These are phyloP conservation scores for Lecanicillium sp. DNA, from an alignment of 2,329 filamentous ascomycete genomes.

Conservation along the genomic window DNA sequence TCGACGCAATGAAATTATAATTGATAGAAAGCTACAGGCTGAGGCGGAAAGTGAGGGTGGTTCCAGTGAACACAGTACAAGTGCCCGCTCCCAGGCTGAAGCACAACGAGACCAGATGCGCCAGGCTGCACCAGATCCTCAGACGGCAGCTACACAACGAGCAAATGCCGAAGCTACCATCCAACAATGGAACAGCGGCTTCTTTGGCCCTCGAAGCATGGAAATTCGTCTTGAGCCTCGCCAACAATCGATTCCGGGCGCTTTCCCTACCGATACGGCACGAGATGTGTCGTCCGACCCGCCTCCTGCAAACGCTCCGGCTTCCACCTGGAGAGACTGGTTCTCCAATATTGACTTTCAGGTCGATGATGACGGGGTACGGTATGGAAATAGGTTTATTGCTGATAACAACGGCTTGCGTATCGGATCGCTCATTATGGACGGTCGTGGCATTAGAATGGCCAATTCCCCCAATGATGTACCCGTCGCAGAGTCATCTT, in stretches of 20 bases:
- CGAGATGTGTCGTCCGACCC: constrained; percentile 3
- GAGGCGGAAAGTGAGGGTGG: constrained; percentile 25
- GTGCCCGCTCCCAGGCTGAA: constrained; percentile 21
- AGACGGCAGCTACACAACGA: constrained; percentile 14
- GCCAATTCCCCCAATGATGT: neutral
- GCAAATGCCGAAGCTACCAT: constrained; percentile 32
- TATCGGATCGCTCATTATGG: constrained; percentile 34
- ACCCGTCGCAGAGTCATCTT: neutral
- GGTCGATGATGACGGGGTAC: constrained; percentile 34
- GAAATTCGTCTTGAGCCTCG: constrained; percentile 26
- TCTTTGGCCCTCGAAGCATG: constrained; percentile 44
- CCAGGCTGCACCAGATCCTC: constrained; percentile 9
- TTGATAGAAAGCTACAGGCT: constrained; percentile 39
- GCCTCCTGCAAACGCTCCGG: neutral
- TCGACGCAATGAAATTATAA: constrained; percentile 34
- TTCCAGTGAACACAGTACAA: constrained; percentile 14
- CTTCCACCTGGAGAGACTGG: neutral
- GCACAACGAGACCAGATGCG: constrained; percentile 32
- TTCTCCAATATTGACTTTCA: constrained; percentile 26
- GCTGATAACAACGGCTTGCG: constrained; percentile 37
- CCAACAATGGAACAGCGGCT: constrained; percentile 48
- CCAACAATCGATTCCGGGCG: too few relatives aligned
- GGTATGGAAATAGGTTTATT: constrained; percentile 33
- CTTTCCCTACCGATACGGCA: too few relatives aligned
- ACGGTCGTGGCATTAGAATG: constrained; percentile 28